Evolutionary conservation across 768 basidiomycete species (phyloP), one percentile per base, ranked within the genome.

Genomic region (Collybia sp.): DNA sequence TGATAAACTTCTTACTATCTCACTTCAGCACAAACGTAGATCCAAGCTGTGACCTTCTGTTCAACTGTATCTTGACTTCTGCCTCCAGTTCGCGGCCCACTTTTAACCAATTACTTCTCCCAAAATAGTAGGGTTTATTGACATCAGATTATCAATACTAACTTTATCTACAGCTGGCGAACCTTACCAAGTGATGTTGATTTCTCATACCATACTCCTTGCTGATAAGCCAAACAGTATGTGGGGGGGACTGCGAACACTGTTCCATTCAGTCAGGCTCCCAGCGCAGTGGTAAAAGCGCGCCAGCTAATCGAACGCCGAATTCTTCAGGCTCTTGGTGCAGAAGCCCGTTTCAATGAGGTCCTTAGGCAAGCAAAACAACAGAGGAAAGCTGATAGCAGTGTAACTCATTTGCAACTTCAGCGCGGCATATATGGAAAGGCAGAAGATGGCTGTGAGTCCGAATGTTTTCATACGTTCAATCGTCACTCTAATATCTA

Each of bases 81-180:
- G 34, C 45, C 35, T 50, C 11, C 46, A 90, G 88, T 79, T 54
- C 79, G 86, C 35, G 88, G 88, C 6, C 60, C 72, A 3, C 63
- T 90, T 3, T 65, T 91, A 41, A 84, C 88, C 4, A 85, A 87
- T 55, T 91, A 91, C 56, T 91, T 91, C 55, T 90, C 88, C 12
- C 88, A 91, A 52, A 91, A 91, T 47, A 79, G 88, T 88, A 58
- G 58, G 81, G 64, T 15, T 13, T 30, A 15, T 16, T 25, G 20
- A 40, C 37, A 6, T 44, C 32, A 15, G 16, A 25, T 11, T 38
- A 10, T 30, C 10, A 12, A 16, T 15, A 39, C 4, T 10, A 30
- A 13, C 12, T 43, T 18, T 34, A 42, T 18, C 42, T 5, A 30
- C 51, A 91, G 88, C 85, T 45, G 88, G 88, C 25, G 83, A 79